Conservation (phyloP, 148 eudicot species). For the Pouteria glomerata region DNA sequence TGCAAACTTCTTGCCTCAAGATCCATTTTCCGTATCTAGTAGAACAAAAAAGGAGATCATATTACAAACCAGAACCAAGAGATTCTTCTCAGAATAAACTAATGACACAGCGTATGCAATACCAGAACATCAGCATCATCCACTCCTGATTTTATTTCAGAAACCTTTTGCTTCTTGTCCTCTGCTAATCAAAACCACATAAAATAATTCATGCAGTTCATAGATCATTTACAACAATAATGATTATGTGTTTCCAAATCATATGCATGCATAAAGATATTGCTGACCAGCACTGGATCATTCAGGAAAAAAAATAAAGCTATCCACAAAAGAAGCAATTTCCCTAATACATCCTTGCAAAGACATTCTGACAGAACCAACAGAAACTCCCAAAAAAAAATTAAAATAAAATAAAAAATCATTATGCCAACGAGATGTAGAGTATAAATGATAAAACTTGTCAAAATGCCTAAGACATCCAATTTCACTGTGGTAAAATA, state of each 20-base stretch:
- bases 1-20: slow-evolving; percentile 94
- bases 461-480: no score
- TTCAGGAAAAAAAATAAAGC: background rate
- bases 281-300: background rate
- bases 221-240: background rate
- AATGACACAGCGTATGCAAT: slow-evolving; percentile 16
- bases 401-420: background rate
- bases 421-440: no score
- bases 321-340: background rate
- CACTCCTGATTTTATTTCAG: slow-evolving; percentile 60
- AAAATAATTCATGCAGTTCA: slow-evolving; percentile 7
- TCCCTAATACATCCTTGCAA: background rate
- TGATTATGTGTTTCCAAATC: background rate
- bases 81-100: background rate
- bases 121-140: slow-evolving; percentile 94
- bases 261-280: background rate
- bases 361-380: background rate
- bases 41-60: slow-evolving; percentile 10
- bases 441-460: no score
- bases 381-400: background rate
- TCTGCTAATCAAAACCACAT: slow-evolving; percentile 35
- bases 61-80: background rate
- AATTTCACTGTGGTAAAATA: no score
- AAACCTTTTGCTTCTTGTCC: slow-evolving; percentile 58
- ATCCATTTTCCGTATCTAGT: slow-evolving; percentile 93